Evolutionary conservation across 1,139 yeast species (phyloP).

Genomic region (Candida pseudoviswanathii): DNA sequence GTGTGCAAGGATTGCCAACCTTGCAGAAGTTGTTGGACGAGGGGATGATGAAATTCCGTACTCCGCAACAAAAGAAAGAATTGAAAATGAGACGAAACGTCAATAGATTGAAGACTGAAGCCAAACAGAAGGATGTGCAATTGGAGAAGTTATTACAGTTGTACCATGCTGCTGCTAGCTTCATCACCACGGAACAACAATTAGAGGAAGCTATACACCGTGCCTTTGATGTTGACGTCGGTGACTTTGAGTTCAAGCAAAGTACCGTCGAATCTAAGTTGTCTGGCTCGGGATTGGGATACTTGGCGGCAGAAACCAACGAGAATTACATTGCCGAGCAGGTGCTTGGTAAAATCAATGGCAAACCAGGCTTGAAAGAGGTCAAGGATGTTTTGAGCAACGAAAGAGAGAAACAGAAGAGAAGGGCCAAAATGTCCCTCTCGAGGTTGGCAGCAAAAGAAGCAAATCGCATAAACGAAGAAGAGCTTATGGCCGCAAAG

Average conservation of each 20-base stretch:
- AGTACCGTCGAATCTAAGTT: constrained; percentile 40
- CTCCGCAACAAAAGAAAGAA: constrained; percentile 60
- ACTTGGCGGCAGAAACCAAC: constrained; percentile 29
- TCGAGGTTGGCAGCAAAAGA: no score
- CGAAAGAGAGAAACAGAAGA: constrained; percentile 36
- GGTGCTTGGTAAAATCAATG: constrained; percentile 39
- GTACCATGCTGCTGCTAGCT: constrained; percentile 69
- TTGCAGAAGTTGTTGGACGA: constrained; percentile 68
- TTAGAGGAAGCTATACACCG: constrained; percentile 57
- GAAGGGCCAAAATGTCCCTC: constrained; percentile 32
- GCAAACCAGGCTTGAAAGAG: constrained; percentile 51
- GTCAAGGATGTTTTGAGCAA: constrained; percentile 45
- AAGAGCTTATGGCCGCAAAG: constrained; percentile 20
- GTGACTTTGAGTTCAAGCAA: constrained; percentile 38
- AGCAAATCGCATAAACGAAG: no score
- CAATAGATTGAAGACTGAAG: constrained; percentile 38
- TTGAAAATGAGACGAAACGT: constrained; percentile 43
- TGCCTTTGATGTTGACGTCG: constrained; percentile 53
- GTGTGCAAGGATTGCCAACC: constrained; percentile 81
- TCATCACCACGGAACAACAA: constrained; percentile 66
- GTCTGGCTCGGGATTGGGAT: constrained; percentile 22
- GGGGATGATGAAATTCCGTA: constrained; percentile 71
- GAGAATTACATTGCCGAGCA: constrained; percentile 41
- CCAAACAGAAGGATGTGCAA: constrained; percentile 40
- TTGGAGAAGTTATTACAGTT: constrained; percentile 64